Base-by-base conservation (phyloP, 768 basidiomycete genomes). In the Suillus fuscotomentosus region DNA sequence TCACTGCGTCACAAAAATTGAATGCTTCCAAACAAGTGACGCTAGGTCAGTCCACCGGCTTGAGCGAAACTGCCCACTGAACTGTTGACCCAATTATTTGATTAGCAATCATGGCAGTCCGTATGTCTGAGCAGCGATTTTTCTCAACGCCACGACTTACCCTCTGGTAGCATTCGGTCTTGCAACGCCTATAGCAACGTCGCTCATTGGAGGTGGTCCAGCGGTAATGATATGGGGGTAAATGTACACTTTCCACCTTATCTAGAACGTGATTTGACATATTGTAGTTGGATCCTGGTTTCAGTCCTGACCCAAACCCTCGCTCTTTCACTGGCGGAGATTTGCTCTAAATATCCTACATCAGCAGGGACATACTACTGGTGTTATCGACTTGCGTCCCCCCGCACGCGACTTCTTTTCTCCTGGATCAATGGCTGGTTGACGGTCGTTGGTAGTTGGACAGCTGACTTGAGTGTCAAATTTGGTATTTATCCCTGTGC, bases 381-480 rank as follows among this genome's bases (percentile, higher is more conserved):
- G 88, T 83, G 84, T 53, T 88, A 85, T 67, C 82, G 84, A 55
- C 77, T 90, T 10, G 83, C 85, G 0, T 80, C 86, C 3, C 83
- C 86, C 0, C 78, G 76, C 57, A 81, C 79, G 63, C 79, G 83
- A 60, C 74, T 87, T 8, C 68, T 88, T 10, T 73, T 83, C 3
- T 86, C 84, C 17, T 90, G 88, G 84, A 84, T 89, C 55, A 86
- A 86, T 63, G 88, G 88, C 7, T 90, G 88, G 88, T 74, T 89
- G 20, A 86, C 84, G 2, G 78, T 88, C 69, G 86, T 88, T 36
- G 88, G 88, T 31, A 85, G 88, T 15, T 90, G 88, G 87, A 89
- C 85, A 0, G 80, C 86, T 63, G 83, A 85, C n/a, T 69, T 89
- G 43, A 88, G 87, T 11, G 88, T 88, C 7, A 86, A 83, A 4